Base-by-base conservation (phyloP, 2,329 filamentous ascomycete genomes). In the Epichloe scottii region DNA sequence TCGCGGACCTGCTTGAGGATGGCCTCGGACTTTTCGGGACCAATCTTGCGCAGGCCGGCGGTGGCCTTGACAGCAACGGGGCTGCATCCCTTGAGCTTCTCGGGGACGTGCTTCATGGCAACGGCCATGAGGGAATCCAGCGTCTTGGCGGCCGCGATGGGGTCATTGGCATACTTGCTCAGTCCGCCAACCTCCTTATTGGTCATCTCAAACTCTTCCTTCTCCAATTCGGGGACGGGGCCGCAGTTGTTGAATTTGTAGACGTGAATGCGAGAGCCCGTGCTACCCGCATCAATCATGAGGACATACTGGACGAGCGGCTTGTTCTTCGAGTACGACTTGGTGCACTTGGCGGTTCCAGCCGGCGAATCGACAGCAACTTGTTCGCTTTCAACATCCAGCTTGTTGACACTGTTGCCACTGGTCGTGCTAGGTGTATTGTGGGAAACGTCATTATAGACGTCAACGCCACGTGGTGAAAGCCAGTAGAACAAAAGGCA, bases 191-290 rank as follows among this genome's bases (percentile, higher is more conserved):
- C 78, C 59, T 79, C 82, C 77, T 89, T 91, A 65, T 87, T 82
- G 11, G 90, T 97, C 85, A 90, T 89, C 74, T 91, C 84, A 70
- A 98, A 98, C 53, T 87, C 78, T 66, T 98, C 93, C 63, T 82
- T 75, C 71, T 98, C 93, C 48, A 98, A 79, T 71, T 96, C 90
- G 26, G 93, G 93, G n/a, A 90, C 90, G 7, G 88, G 72, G 12
- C 90, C 93, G 72, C 91, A 98, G 74, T 97, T 97, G 77, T 97
- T 97, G 80, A 97, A 98, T 66, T 89, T 87, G 77, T 96, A 98
- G 53, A 97, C 89, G 73, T 98, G 94, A 65, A 98, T 96, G 60
- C 93, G 86, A 54, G 93, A 97, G 54, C 93, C 93, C 50, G 93
- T 97, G 74, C 90, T 97, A 60, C 93, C 93, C 46, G 93, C 93